Conservation (phyloP, 116 monocot species). For the Cymodocea nodosa region DNA sequence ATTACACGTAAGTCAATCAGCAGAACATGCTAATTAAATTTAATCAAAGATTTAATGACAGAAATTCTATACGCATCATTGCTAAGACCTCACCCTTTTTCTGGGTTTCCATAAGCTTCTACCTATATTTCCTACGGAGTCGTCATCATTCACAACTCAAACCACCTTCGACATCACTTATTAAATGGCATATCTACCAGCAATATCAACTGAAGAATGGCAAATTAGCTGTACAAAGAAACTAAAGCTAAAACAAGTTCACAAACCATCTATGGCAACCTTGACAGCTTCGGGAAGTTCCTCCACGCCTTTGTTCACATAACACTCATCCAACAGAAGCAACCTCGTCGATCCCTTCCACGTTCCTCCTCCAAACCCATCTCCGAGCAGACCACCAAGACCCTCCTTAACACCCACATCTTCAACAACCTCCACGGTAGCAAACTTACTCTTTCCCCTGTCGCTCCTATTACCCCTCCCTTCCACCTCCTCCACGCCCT, state of each 20-base stretch:
- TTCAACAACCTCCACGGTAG: constrained; percentile 33
- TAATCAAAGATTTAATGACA: too few relatives aligned
- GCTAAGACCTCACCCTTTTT: too few relatives aligned
- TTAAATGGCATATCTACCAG: background rate
- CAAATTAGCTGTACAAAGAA: too few relatives aligned
- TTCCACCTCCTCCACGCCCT: constrained; percentile 5
- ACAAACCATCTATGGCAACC: constrained; percentile 28
- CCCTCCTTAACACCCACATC: constrained; percentile 26
- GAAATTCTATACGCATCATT: too few relatives aligned
- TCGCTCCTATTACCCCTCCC: constrained; percentile 6
- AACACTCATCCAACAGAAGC: constrained; percentile 62
- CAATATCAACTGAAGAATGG: background rate
- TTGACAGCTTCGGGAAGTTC: constrained; percentile 75
- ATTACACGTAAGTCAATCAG: too few relatives aligned
- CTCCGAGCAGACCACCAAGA: constrained; percentile 54
- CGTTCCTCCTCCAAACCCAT: constrained; percentile 27
- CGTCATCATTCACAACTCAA: background rate
- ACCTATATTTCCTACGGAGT: too few relatives aligned
- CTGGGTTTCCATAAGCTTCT: too few relatives aligned
- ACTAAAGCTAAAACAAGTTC: background rate
- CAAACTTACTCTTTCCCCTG: constrained; percentile 23
- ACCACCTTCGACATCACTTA: background rate
- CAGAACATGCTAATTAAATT: too few relatives aligned
- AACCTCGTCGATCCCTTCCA: constrained; percentile 79
- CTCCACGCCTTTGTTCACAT: constrained; percentile 31